phyloP scores from a whole-genome alignment of 768 basidiomycete genomes.

The Mycena crocata region DNA sequence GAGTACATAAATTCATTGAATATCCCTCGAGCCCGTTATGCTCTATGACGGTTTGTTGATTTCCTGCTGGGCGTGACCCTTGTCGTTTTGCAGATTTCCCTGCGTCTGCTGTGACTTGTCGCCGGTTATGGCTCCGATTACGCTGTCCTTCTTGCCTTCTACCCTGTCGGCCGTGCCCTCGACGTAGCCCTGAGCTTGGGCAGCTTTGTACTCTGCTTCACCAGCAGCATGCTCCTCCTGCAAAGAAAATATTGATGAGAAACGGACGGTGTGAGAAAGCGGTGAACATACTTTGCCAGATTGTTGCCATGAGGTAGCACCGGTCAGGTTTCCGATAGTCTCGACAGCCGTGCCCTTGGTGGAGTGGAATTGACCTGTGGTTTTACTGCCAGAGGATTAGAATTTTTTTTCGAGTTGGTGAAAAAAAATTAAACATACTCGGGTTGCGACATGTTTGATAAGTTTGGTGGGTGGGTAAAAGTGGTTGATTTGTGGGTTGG shows the following conservation, averaged over 20 bases:
- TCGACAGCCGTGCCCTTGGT: constrained; percentile 28
- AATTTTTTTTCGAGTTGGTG: not conserved
- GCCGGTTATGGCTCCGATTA: constrained; percentile 51
- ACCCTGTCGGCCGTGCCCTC: constrained; percentile 52
- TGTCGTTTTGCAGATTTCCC: constrained; percentile 62
- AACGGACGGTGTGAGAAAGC: not conserved
- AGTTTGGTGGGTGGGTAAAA: not conserved
- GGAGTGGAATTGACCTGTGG: constrained; percentile 32
- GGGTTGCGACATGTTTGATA: constrained; percentile 22
- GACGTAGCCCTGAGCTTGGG: constrained; percentile 49
- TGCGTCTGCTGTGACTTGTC: constrained; percentile 50
- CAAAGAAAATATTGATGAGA: not conserved
- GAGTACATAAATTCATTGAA: not conserved
- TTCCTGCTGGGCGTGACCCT: constrained; percentile 62
- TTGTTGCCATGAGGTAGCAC: constrained; percentile 45
- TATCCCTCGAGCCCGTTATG: not conserved
- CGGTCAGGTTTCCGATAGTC: constrained; percentile 52
- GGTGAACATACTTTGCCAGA: constrained; percentile 42
- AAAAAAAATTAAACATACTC: constrained; percentile 4
- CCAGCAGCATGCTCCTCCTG: constrained; percentile 52
- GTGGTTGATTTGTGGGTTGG: constrained; percentile 7
- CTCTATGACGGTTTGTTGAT: constrained; percentile 13
- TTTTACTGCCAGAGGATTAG: constrained; percentile 17
- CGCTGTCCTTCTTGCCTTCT: constrained; percentile 48
- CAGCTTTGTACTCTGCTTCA: constrained; percentile 49